Percentiles rank a stretch among this genome's conserved stretches.
These are phyloP conservation scores for Schizochytrium sp. DNA, from an alignment of 108 stramenopile species.

Conservation along the genomic window DNA sequence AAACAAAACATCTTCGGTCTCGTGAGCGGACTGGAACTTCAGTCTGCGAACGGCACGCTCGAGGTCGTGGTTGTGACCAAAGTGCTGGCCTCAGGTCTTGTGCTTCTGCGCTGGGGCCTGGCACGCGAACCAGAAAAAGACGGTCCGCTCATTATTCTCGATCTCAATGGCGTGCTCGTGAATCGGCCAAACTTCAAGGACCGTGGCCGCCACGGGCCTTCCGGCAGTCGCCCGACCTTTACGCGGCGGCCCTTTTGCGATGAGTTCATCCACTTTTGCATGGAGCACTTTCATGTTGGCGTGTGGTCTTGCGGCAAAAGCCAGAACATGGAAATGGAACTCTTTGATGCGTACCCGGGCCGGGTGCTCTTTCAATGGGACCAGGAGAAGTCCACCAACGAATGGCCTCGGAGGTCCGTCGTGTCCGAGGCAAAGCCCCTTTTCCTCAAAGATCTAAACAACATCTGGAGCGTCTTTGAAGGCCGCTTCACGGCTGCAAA, in stretches of 20 bases:
- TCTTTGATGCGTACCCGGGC: neutral
- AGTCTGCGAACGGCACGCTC: neutral
- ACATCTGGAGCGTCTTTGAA: neutral
- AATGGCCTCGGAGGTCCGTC: conserved; percentile 18
- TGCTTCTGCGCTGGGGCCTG: neutral
- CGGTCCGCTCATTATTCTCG: conserved; percentile 12
- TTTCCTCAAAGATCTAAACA: conserved; percentile 19
- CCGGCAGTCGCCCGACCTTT: neutral
- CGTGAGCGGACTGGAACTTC: neutral
- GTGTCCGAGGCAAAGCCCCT: conserved; percentile 21
- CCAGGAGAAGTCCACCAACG: neutral
- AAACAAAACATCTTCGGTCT: neutral
- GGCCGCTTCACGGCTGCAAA: neutral
- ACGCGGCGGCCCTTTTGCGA: neutral
- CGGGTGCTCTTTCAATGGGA: neutral
- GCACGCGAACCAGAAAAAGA: neutral
- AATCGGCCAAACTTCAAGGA: neutral
- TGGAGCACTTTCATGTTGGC: conserved; percentile 19
- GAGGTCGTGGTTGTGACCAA: neutral
- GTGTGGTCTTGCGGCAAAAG: conserved; percentile 16
- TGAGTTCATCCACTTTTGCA: conserved; percentile 20
- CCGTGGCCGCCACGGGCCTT: neutral
- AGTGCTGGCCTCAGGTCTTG: neutral
- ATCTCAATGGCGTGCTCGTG: conserved; percentile 25
- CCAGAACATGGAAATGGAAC: conserved; percentile 17